phyloP scores from a whole-genome alignment of 768 basidiomycete species.

The Auriscalpium orientale region DNA sequence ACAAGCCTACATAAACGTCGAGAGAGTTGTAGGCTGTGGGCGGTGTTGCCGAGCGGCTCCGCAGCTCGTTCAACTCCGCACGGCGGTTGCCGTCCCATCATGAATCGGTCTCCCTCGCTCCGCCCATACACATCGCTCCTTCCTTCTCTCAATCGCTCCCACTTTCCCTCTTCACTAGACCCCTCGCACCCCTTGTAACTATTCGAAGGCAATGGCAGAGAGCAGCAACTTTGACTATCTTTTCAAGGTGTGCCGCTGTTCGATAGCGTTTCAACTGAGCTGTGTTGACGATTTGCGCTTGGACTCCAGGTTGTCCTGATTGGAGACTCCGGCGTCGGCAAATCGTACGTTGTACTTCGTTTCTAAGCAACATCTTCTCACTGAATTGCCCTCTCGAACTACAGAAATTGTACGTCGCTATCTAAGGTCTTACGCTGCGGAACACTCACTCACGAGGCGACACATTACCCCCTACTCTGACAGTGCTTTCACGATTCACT shows the following conservation, averaged over 20 bases:
- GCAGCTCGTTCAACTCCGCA: no score
- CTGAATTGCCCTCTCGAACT: conserved; percentile 1
- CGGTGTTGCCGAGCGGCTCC: neutral
- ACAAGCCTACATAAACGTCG: no score
- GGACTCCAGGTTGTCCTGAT: conserved; percentile 83
- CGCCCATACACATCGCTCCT: neutral
- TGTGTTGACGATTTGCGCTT: neutral
- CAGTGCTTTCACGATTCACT: conserved; percentile 99
- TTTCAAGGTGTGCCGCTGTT: conserved; percentile 72
- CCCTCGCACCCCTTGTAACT: conserved; percentile 17
- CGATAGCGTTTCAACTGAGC: neutral
- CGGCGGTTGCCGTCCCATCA: no score
- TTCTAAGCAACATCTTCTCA: no score
- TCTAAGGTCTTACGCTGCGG: neutral
- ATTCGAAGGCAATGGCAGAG: conserved; percentile 60
- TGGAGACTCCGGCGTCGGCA: conserved; percentile 98
- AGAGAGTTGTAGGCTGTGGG: neutral
- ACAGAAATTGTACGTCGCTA: conserved; percentile 54
- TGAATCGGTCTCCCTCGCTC: neutral
- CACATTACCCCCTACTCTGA: conserved; percentile 8
- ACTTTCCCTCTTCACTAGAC: neutral
- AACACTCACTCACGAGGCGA: neutral
- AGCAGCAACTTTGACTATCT: conserved; percentile 97
- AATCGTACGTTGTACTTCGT: conserved; percentile 69
- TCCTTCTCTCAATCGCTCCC: neutral